Conservation (phyloP, 768 basidiomycete genomes). For the Russula vinacea region DNA sequence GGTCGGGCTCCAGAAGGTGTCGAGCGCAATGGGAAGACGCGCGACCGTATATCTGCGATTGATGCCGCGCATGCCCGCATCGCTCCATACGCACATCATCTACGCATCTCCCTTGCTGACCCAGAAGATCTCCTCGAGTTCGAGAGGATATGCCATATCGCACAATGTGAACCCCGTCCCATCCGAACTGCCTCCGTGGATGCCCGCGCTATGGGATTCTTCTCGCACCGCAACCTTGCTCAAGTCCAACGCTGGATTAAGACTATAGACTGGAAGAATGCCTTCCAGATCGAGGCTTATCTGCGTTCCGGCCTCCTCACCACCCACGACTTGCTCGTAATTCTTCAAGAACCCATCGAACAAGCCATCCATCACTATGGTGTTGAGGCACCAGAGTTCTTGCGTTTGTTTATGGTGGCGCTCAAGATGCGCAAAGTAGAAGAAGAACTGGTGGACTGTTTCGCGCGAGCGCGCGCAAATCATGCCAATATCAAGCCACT, state of each 20-base stretch:
- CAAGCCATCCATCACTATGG: not conserved
- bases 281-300: conserved; percentile 73
- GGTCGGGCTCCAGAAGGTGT: not conserved
- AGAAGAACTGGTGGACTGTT: not conserved
- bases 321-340: conserved; percentile 36
- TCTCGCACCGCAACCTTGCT: not conserved
- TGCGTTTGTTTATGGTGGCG: not conserved
- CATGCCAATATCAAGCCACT: not conserved
- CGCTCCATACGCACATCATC: not conserved
- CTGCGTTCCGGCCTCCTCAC: conserved; percentile 60
- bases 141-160: not conserved
- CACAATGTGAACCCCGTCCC: not conserved
- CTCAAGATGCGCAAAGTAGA: not conserved
- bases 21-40: not conserved
- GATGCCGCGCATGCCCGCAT: not conserved
- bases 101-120: not conserved
- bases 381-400: not conserved
- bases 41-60: not conserved
- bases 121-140: not conserved
- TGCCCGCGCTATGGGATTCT: not conserved
- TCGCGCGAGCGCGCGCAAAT: not conserved
- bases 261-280: conserved; percentile 57
- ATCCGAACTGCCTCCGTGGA: not conserved
- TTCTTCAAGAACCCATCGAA: not conserved
- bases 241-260: conserved; percentile 43